These are phyloP conservation scores for Hypoxylon lienhwacheense DNA, from an alignment of 495 filamentous ascomycete genomes.

Conservation along the genomic window DNA sequence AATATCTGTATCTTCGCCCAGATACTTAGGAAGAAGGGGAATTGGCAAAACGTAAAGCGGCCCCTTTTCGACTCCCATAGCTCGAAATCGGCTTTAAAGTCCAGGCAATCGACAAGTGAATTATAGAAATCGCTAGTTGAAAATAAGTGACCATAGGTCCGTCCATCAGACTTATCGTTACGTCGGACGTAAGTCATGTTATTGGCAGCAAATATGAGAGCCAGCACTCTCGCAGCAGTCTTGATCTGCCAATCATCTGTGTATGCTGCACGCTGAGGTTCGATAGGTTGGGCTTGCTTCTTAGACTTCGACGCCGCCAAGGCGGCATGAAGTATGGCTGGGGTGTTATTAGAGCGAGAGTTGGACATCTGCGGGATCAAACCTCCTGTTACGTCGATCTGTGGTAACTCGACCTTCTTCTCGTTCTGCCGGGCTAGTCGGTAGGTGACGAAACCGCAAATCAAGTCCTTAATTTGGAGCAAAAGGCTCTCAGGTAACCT, in stretches of 20 bases:
- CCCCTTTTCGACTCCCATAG: conserved; percentile 76
- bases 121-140: conserved; percentile 88
- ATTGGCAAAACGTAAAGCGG: conserved; percentile 90
- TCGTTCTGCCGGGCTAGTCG: conserved; percentile 73
- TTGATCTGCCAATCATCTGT: conserved; percentile 91
- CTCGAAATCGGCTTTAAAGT: conserved; percentile 87
- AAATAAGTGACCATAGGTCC: conserved; percentile 62
- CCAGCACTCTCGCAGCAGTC: conserved; percentile 78
- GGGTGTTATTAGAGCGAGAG: conserved; percentile 60
- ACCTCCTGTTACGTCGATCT: conserved; percentile 60
- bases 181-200: conserved; percentile 52
- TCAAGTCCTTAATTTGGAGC: conserved; percentile 70
- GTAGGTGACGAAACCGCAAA: conserved; percentile 81
- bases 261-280: conserved; percentile 65
- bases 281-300: conserved; percentile 49
- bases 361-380: conserved; percentile 71
- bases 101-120: conserved; percentile 78
- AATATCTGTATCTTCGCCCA: conserved; percentile 92
- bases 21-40: conserved; percentile 91
- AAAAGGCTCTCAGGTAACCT: conserved; percentile 70
- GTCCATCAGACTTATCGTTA: conserved; percentile 28
- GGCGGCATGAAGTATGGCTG: conserved; percentile 73
- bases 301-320: conserved; percentile 54
- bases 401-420: conserved; percentile 62
- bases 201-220: conserved; percentile 82